These are phyloP conservation scores for Eutrema japonicum DNA, from an alignment of 345 rosid genomes.

Conservation along the genomic window DNA sequence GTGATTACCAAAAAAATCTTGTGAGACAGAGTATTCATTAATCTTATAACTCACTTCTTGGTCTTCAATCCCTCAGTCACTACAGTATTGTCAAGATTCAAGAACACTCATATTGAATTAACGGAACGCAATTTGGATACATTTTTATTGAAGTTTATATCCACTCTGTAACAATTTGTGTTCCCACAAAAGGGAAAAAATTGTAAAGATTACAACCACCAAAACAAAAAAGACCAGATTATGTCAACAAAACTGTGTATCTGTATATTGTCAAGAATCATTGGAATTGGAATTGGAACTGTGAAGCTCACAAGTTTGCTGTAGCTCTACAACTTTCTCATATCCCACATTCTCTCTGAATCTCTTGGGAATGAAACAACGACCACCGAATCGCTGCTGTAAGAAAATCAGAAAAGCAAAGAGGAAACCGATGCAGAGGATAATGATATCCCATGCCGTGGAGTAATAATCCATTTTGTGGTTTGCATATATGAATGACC, in stretches of 20 bases:
- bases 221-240: not conserved
- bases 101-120: conserved; percentile 7
- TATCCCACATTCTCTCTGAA: conserved; percentile 53
- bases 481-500: conserved; percentile 76
- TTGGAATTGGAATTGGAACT: too few species aligned
- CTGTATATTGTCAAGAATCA: conserved; percentile 33
- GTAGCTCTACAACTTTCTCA: conserved; percentile 63
- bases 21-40: not conserved
- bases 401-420: conserved; percentile 61
- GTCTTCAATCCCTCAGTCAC: too few species aligned
- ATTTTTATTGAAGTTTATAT: conserved; percentile 25
- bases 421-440: conserved; percentile 60
- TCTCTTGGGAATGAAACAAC: conserved; percentile 62
- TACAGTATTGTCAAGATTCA: not conserved
- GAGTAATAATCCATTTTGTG: conserved; percentile 79
- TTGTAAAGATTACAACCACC: conserved; percentile 8
- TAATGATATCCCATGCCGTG: conserved; percentile 79
- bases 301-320: conserved; percentile 27
- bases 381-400: conserved; percentile 80
- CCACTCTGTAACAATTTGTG: conserved; percentile 29
- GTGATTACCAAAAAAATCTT: conserved; percentile 1
- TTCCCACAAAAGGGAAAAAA: not conserved
- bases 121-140: not conserved
- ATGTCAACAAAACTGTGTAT: conserved; percentile 10
- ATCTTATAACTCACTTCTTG: not conserved